Evolutionary conservation across 2,329 filamentous ascomycete genomes (phyloP).

Genomic region (Phaeosphaeria sp.): DNA sequence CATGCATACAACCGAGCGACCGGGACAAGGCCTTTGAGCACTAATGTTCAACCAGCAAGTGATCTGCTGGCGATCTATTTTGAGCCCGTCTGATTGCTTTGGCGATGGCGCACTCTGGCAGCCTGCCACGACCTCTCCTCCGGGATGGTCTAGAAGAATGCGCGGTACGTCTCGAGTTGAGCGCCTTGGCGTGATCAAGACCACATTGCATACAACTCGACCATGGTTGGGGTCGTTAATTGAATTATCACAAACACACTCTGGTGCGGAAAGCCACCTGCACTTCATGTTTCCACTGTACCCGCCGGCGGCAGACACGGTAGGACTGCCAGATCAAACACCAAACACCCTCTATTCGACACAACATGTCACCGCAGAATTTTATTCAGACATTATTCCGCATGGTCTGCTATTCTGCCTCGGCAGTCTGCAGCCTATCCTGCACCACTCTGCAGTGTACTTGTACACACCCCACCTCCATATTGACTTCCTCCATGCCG

Average conservation of each 20-base stretch:
- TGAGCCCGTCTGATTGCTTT: constrained; percentile 4
- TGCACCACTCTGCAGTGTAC: neutral
- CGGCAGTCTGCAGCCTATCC: neutral
- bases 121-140: neutral
- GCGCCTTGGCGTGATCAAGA: neutral
- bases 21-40: constrained; percentile 15
- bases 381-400: neutral
- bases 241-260: neutral
- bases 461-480: neutral
- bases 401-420: neutral
- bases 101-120: neutral
- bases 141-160: neutral
- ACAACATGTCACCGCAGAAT: neutral
- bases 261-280: neutral
- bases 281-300: neutral
- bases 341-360: neutral
- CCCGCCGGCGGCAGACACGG: neutral
- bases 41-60: constrained; percentile 23
- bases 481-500: neutral
- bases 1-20: constrained; percentile 36
- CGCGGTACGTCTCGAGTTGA: neutral
- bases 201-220: neutral
- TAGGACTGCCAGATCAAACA: neutral
- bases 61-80: constrained; percentile 27
- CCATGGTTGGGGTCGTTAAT: neutral